Base-by-base conservation (phyloP, 202 grass and related monocot species). In the Setaria italica region DNA sequence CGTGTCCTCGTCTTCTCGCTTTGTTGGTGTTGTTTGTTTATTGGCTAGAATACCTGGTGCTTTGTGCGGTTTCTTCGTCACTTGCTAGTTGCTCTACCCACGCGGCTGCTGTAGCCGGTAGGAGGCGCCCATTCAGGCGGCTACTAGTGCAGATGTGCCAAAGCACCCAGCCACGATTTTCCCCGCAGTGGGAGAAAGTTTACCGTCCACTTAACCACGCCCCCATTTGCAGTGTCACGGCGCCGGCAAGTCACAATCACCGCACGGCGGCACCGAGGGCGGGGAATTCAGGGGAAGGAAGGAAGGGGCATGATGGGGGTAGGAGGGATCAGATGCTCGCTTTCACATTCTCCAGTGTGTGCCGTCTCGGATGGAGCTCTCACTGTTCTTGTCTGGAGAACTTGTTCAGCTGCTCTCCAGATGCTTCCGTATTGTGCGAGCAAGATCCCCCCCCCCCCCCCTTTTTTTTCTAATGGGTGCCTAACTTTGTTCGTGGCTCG, bases 311-410 rank as follows among this genome's bases (percentile, higher is more conserved):
- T 3, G 30, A 21, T 58, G 20, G 63, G 55, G 3, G 9, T 62
- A 57, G 79, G 25, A 63, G 48, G 85, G 71, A 88, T 91, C 72
- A 13, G 85, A 85, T 91, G 72, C 89, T 81, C 42, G 64, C 81
- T 80, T 81, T 65, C 89, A 37, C 76, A 20, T 19, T 68, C 64
- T 34, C 0, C 43, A 69, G 54, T 29, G 62, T 62, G 34, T 48
- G 19, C 60, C 78, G 56, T 32, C 63, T 85, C 41, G 70, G 74
- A 59, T 43, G 6, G 78, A 77, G 72, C 47, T 66, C 83, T 6
- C 72, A 53, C 50, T 53, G 50, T 53, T 53, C 4, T 13, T 82
- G 13, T 43, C 32, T 9, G 30, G 14, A 60, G 5, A 90, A 87
- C 30, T 55, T 50, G 77, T 79, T 74, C 32, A 30, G 1, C 53